These are phyloP conservation scores for Papilionanthe hybrid DNA, from an alignment of 116 monocot species.

Conservation along the genomic window DNA sequence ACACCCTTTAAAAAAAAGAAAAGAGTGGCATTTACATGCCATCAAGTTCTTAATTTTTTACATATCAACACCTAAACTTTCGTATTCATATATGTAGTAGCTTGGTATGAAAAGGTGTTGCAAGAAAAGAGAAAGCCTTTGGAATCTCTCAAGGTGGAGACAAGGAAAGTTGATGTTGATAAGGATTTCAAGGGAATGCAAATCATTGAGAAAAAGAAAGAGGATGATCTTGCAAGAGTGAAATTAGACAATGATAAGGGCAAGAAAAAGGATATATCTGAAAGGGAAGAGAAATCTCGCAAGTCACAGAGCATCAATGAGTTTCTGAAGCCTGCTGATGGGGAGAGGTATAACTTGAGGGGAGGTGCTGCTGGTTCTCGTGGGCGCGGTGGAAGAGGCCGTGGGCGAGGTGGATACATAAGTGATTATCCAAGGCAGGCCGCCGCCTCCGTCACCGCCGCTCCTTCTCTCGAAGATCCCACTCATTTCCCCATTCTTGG, in stretches of 20 bases:
- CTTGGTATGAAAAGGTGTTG: conserved; percentile 18
- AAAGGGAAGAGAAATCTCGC: conserved; percentile 23
- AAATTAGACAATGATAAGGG: conserved; percentile 20
- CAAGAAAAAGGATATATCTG: conserved; percentile 13
- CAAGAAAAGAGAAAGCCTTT: conserved; percentile 24
- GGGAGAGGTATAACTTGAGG: conserved; percentile 6
- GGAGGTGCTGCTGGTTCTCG: background rate
- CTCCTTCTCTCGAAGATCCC: conserved; percentile 10
- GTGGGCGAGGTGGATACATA: background rate
- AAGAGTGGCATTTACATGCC: too few relatives aligned
- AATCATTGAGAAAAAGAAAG: conserved; percentile 22
- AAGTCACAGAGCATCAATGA: conserved; percentile 26
- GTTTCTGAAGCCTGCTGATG: conserved; percentile 29
- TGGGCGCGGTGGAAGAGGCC: conserved; percentile 20
- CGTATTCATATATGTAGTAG: too few relatives aligned
- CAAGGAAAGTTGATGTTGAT: conserved; percentile 17
- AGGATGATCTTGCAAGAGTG: conserved; percentile 11
- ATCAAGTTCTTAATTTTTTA: too few relatives aligned
- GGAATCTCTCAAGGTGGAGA: conserved; percentile 7
- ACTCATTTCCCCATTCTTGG: conserved; percentile 14
- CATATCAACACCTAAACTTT: too few relatives aligned
- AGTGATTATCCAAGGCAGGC: background rate
- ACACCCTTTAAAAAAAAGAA: too few relatives aligned
- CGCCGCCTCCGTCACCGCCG: background rate
- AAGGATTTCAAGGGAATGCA: conserved; percentile 26